These are phyloP conservation scores for Cyphellophora attinorum DNA, from an alignment of 2,329 filamentous ascomycete species.

Conservation along the genomic window DNA sequence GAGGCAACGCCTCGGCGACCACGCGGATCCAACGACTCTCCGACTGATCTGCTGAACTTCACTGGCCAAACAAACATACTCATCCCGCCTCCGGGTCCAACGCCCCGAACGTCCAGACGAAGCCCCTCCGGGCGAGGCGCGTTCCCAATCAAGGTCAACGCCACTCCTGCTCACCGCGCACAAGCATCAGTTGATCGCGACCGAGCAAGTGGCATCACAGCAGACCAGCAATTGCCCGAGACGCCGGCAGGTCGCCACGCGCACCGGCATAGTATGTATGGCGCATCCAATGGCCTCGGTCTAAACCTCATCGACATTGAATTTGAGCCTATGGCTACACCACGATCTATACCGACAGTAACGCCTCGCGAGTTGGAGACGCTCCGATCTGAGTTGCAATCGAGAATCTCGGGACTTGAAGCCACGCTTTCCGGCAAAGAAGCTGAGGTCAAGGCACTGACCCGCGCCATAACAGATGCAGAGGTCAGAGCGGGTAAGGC, in stretches of 20 bases:
- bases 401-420: conserved; percentile 88
- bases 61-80: conserved; percentile 64
- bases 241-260: conserved; percentile 18
- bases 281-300: conserved; percentile 11
- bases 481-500: conserved; percentile 85
- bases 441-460: conserved; percentile 78
- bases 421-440: conserved; percentile 88
- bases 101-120: conserved; percentile 23
- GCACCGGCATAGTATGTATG: conserved; percentile 19
- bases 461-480: conserved; percentile 78
- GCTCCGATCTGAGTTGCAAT: conserved; percentile 80
- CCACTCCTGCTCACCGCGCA: conserved; percentile 16
- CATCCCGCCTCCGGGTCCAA: conserved; percentile 38
- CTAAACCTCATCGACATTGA: conserved; percentile 69
- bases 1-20: conserved; percentile 40
- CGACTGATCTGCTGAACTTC: conserved; percentile 78
- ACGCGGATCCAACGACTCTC: conserved; percentile 38
- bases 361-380: conserved; percentile 88
- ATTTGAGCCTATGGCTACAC: conserved; percentile 85
- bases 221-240: conserved; percentile 17
- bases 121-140: conserved; percentile 27
- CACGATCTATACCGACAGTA: conserved; percentile 79
- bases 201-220: conserved; percentile 16
- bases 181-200: conserved; percentile 20
- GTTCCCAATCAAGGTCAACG: conserved; percentile 19